Evolutionary conservation across 805 yeast genomes (phyloP), one percentile per base, ranked within the genome.

Genomic region (Kregervanrija delftensis): DNA sequence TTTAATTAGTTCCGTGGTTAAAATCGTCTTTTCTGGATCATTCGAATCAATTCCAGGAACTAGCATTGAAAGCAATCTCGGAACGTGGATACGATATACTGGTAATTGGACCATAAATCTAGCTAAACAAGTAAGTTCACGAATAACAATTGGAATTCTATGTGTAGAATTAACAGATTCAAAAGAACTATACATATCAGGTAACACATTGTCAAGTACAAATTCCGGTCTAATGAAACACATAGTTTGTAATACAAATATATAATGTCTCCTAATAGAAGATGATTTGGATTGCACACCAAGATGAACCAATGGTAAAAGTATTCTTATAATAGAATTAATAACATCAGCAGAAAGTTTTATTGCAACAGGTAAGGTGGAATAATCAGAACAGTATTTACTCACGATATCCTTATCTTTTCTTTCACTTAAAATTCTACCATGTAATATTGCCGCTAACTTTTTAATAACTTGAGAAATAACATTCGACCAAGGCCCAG

Each of bases 11-110:
- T 81, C 76, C 35, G 90, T 64, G 0, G 95, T 75, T 42, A 78
- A 73, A 12, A 80, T 70, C 0, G 96, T 82, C 57, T 90, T 77
- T 11, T 70, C 72, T 40, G 88, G 71, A 61, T 93, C 99, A 59
- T 90, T 93, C 0, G 90, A 77, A 59, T 93, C 98, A 30, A 93
- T 79, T 30, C 93, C 96, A 0, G 89, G 86, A 8, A 89, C 60
- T 2, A 82, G 67, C 61, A 87, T 71, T 28, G 81, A 76, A 35
- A 90, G 59, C 12, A 93, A 67, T 43, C 95, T 76, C 0, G 95
- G 78, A 11, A 88, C 66, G 56, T 93, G 99, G 11, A 86, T 79
- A 37, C 96, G 68, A 57, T 75, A 87, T 2, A 79, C 62, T 1
- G 83, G 83, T 2, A 76, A 70, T 6, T 66, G 58, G 0, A 84